Conservation (phyloP, 768 basidiomycete genomes). For the Auriscalpium orientale region DNA sequence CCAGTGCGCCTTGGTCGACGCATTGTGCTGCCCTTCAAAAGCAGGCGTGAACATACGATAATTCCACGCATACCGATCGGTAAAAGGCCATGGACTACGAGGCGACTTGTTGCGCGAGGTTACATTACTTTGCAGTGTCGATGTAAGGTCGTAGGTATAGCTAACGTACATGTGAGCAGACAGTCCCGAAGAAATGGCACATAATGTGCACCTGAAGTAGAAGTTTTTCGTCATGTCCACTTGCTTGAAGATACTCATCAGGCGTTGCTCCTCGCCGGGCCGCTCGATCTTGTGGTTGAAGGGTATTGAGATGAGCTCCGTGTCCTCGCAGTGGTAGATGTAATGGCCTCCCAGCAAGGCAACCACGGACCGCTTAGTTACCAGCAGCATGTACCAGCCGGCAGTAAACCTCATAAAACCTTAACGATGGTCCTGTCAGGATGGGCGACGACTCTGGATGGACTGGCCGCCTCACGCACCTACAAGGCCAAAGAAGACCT, state of each 20-base stretch:
- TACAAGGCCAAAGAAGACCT: constrained; percentile 75
- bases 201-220: constrained; percentile 71
- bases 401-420: constrained; percentile 94
- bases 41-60: constrained; percentile 73
- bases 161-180: constrained; percentile 30
- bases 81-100: constrained; percentile 55
- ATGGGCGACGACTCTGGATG: neutral
- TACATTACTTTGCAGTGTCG: constrained; percentile 90
- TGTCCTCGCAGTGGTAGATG: constrained; percentile 91
- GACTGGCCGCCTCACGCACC: constrained; percentile 34
- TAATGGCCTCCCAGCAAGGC: constrained; percentile 94
- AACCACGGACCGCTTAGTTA: constrained; percentile 86
- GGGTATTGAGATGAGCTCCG: constrained; percentile 73
- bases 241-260: constrained; percentile 89
- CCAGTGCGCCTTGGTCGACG: constrained; percentile 62
- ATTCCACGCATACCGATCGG: constrained; percentile 93
- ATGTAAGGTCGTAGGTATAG: constrained; percentile 95
- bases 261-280: constrained; percentile 79
- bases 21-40: constrained; percentile 38
- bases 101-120: constrained; percentile 43
- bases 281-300: constrained; percentile 81
- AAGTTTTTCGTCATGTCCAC: constrained; percentile 99
- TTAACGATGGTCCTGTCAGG: constrained; percentile 19
- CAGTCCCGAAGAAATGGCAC: constrained; percentile 1
- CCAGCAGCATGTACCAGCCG: constrained; percentile 91